Base-by-base conservation (phyloP, 2,329 filamentous ascomycete species). In the Microcyclospora pomicola region DNA sequence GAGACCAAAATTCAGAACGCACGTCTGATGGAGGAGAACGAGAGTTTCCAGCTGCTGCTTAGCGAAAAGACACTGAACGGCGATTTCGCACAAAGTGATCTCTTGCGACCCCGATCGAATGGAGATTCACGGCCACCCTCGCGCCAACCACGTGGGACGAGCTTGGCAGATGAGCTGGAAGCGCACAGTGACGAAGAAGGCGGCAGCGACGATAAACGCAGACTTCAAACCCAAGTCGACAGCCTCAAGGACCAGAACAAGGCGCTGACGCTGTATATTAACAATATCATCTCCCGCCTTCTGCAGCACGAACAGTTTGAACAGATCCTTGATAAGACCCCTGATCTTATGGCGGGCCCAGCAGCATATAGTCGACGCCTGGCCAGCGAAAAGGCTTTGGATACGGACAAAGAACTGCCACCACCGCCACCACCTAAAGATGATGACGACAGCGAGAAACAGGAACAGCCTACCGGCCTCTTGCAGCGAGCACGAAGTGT, bases 241-340 rank as follows among this genome's bases (percentile, higher is more conserved):
- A 71, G 74, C 7, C 67, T 84, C 50, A 88, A 83, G 64, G 88
- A 94, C 58, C 80, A 94, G 66, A 96, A 98, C 69, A 96, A 96
- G 67, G 91, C 91, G 24, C 69, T 98, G 50, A 93, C 86, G 15
- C 69, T 96, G 47, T 98, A 98, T 66, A 95, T 98, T 68, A 94
- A 96, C 73, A 93, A 91, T 66, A 96, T 98, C 59, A 94, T 98
- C 58, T 91, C 91, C 59, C 82, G 91, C 40, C 75, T 98, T 33
- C 72, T 98, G 44, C 82, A 93, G 56, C 83, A 95, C 62, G 82
- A 93, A 54, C 87, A 93, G 49, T 96, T 94, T 49, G 88, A 98
- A 63, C 78, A 84, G 44, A 93, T 96, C 43, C 70, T 95, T 31
- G 85, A 93, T 57, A 82, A 84, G 59, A 82, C 80, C 7, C 74